A percentile compares a stretch with the other conserved stretches of the same genome.
Conservation (phyloP, 352 stramenopile species). For the Pythium folliculosum region DNA sequence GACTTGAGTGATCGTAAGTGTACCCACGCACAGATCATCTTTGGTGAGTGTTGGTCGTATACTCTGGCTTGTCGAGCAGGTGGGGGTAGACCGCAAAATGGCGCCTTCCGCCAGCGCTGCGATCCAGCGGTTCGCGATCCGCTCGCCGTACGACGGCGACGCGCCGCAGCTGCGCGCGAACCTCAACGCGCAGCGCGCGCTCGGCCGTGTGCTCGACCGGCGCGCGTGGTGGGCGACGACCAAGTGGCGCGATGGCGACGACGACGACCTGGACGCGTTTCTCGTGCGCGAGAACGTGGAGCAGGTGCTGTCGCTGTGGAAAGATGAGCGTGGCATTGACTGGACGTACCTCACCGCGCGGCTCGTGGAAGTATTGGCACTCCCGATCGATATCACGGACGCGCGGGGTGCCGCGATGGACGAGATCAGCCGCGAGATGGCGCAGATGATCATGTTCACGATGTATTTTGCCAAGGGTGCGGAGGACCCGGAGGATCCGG, state of each 20-base stretch:
- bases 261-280: not conserved
- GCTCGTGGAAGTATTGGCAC: not conserved
- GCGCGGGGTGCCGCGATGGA: not conserved
- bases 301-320: not conserved
- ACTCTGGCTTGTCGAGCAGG: no score
- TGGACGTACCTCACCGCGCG: not conserved
- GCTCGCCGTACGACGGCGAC: not conserved
- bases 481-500: not conserved
- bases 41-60: no score
- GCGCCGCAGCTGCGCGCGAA: not conserved
- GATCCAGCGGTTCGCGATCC: not conserved
- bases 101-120: not conserved
- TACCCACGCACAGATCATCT: no score
- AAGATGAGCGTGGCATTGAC: not conserved
- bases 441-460: not conserved
- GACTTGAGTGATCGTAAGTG: no score
- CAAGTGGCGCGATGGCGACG: not conserved
- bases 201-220: not conserved
- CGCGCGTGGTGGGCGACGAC: conserved; percentile 4
- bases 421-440: not conserved
- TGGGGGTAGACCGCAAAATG: no score
- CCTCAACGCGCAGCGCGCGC: conserved; percentile 2
- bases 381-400: not conserved
- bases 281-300: conserved; percentile 3
- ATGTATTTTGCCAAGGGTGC: not conserved